Conservation (phyloP, 495 filamentous ascomycete genomes). For the Aspergillus sclerotioniger region DNA sequence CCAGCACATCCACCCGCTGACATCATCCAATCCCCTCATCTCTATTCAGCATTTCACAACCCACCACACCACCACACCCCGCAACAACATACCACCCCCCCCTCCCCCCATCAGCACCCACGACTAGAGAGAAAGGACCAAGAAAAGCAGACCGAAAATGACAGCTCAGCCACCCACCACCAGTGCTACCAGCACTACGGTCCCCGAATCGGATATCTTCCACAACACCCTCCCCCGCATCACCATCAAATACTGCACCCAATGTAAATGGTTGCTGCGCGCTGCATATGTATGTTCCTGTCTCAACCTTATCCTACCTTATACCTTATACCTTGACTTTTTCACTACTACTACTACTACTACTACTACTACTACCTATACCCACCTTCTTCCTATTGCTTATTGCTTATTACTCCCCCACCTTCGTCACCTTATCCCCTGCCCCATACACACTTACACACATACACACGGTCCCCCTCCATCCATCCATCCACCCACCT, state of each 20-base stretch:
- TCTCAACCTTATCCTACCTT: constrained; percentile 4
- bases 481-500: neutral
- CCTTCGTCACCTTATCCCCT: too few relatives aligned
- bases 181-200: constrained; percentile 17
- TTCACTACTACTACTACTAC: neutral
- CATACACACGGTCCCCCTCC: neutral
- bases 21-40: constrained; percentile 31
- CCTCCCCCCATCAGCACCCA: neutral
- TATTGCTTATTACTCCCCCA: too few relatives aligned
- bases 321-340: too few relatives aligned
- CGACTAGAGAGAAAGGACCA: neutral
- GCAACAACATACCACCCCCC: neutral
- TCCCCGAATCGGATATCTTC: constrained; percentile 10
- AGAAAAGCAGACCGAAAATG: constrained; percentile 6
- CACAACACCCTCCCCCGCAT: constrained; percentile 56
- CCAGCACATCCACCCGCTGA: constrained; percentile 26
- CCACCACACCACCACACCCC: neutral
- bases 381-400: too few relatives aligned
- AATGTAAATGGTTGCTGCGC: constrained; percentile 90
- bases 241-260: constrained; percentile 76
- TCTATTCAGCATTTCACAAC: too few relatives aligned
- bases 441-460: too few relatives aligned
- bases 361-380: neutral
- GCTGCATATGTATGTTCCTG: constrained; percentile 68
- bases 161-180: constrained; percentile 1